phyloP scores from a whole-genome alignment of 345 rosid genomes.

The Angophora floribunda region DNA sequence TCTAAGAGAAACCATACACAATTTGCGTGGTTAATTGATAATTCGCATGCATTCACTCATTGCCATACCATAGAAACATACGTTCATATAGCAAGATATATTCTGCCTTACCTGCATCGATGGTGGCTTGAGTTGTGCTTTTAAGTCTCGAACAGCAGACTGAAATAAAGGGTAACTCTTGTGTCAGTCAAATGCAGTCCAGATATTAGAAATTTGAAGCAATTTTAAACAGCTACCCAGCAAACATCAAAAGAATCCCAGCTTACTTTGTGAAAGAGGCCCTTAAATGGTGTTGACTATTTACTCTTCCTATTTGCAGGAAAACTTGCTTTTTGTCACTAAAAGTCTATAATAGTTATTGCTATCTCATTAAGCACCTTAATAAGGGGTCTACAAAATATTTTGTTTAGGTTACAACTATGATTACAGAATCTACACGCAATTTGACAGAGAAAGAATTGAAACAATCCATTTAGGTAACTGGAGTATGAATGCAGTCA shows the following conservation, averaged over 20 bases:
- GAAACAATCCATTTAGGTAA: not conserved
- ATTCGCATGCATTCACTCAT: not conserved
- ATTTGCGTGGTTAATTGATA: not conserved
- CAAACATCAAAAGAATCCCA: not conserved
- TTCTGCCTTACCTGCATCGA: slow-evolving; percentile 74
- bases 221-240: not conserved
- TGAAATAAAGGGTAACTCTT: slow-evolving; percentile 14
- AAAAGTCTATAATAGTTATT: not conserved
- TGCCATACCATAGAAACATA: not conserved
- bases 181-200: not conserved
- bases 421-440: not conserved
- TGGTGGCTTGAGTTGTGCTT: slow-evolving; percentile 92
- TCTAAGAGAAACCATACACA: not conserved
- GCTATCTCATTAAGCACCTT: not conserved
- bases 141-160: slow-evolving; percentile 93
- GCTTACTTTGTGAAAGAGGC: not conserved
- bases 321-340: not conserved
- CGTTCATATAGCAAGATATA: not conserved
- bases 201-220: not conserved
- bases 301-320: not conserved
- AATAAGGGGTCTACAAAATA: not conserved
- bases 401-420: not conserved
- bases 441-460: not conserved
- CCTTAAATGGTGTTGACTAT: not conserved
- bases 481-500: not conserved